These are phyloP conservation scores for Lactarius trivialis DNA, from an alignment of 768 basidiomycete genomes.

Conservation along the genomic window DNA sequence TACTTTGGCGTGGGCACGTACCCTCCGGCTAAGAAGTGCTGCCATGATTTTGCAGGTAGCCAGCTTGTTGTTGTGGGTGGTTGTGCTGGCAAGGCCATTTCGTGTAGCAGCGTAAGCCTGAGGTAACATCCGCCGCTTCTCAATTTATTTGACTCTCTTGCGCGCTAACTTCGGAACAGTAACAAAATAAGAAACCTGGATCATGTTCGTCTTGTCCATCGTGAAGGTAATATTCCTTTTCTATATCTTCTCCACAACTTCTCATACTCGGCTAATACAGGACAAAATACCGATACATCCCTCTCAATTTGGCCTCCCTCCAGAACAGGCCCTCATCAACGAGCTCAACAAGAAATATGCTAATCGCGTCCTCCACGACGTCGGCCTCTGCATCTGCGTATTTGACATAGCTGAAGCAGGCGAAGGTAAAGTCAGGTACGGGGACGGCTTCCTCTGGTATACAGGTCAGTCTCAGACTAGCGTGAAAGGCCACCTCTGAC, in stretches of 20 bases:
- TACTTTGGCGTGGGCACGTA: slow-evolving; percentile 33
- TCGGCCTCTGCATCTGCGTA: slow-evolving; percentile 85
- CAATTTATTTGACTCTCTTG: background rate
- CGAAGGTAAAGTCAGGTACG: slow-evolving; percentile 90
- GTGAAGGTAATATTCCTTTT: slow-evolving; percentile 28
- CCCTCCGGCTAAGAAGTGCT: slow-evolving; percentile 85
- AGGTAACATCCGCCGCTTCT: background rate
- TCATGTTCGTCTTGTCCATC: slow-evolving; percentile 34
- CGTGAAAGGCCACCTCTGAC: background rate
- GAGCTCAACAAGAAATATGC: slow-evolving; percentile 96
- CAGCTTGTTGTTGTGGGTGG: slow-evolving; percentile 24
- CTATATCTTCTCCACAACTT: background rate
- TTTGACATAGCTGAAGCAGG: slow-evolving; percentile 83
- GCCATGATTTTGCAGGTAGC: slow-evolving; percentile 73
- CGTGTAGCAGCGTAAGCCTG: background rate
- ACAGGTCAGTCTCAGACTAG: slow-evolving; percentile 51
- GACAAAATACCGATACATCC: slow-evolving; percentile 91
- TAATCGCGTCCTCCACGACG: slow-evolving; percentile 82
- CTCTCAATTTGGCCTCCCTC: slow-evolving; percentile 71
- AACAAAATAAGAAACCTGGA: no score
- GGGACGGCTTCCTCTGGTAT: slow-evolving; percentile 93
- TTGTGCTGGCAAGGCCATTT: slow-evolving; percentile 25
- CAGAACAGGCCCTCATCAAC: slow-evolving; percentile 71
- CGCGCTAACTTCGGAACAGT: background rate
- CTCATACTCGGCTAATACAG: slow-evolving; percentile 34